Conservation (phyloP, 805 yeast species). For the Ogataea sp. region DNA sequence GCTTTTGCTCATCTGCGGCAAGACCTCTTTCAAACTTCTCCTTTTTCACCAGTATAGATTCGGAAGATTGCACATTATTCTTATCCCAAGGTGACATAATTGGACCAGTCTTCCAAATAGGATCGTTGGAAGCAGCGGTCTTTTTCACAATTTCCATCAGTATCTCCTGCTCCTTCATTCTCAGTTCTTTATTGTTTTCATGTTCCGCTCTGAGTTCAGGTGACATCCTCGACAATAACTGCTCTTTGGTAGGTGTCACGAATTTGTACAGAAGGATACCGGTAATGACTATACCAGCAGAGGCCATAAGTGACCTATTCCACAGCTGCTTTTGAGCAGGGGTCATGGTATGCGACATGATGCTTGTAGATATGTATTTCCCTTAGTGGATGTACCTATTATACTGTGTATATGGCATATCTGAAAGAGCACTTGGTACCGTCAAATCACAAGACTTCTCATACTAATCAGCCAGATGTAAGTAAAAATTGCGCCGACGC, state of each 20-base stretch:
- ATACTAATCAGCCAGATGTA: too few relatives aligned
- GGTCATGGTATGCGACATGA: not conserved
- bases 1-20: slow-evolving; percentile 31
- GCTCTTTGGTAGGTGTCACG: slow-evolving; percentile 81
- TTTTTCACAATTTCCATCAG: slow-evolving; percentile 57
- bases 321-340: not conserved
- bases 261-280: slow-evolving; percentile 69
- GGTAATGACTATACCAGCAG: slow-evolving; percentile 58
- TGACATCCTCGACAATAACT: slow-evolving; percentile 61
- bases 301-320: slow-evolving; percentile 29
- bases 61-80: slow-evolving; percentile 27
- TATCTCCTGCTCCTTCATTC: slow-evolving; percentile 62
- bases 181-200: slow-evolving; percentile 51
- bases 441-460: too few relatives aligned
- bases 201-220: slow-evolving; percentile 79
- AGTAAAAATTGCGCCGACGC: too few relatives aligned
- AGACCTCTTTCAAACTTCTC: slow-evolving; percentile 39
- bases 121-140: slow-evolving; percentile 63
- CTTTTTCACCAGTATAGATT: slow-evolving; percentile 28
- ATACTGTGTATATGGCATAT: too few relatives aligned
- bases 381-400: too few relatives aligned
- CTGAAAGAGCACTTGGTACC: too few relatives aligned
- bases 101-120: slow-evolving; percentile 76
- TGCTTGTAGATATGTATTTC: too few relatives aligned
- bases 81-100: slow-evolving; percentile 63